These are phyloP conservation scores for Scorias spongiosa DNA, from an alignment of 2,329 filamentous ascomycete genomes.

Conservation along the genomic window DNA sequence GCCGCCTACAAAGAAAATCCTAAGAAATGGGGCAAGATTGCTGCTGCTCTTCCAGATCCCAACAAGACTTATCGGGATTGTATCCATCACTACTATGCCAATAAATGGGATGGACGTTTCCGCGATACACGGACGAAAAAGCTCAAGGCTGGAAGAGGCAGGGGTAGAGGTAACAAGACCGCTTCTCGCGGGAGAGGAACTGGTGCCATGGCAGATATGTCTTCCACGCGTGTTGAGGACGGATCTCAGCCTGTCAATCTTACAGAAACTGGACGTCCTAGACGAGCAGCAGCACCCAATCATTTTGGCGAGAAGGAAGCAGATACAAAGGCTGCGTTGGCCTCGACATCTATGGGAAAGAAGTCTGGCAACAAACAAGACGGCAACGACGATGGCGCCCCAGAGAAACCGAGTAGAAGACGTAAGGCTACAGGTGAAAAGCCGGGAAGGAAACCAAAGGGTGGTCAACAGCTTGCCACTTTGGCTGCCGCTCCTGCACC, in stretches of 20 bases:
- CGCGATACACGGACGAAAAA: slow-evolving; percentile 56
- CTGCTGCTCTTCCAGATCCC: slow-evolving; percentile 41
- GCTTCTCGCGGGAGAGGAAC: slow-evolving; percentile 30
- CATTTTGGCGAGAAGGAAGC: slow-evolving; percentile 52
- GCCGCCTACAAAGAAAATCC: slow-evolving; percentile 59
- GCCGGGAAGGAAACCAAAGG: slow-evolving; percentile 25
- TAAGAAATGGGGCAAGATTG: slow-evolving; percentile 71
- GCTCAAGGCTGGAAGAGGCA: slow-evolving; percentile 17
- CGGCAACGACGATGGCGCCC: slow-evolving; percentile 11
- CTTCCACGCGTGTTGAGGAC: slow-evolving; percentile 23
- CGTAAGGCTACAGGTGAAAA: slow-evolving; percentile 19
- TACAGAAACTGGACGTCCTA: slow-evolving; percentile 35
- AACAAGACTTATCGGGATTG: slow-evolving; percentile 61
- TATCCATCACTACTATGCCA: slow-evolving; percentile 76
- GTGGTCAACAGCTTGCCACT: slow-evolving; percentile 21
- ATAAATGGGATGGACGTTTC: slow-evolving; percentile 58
- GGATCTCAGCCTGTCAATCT: slow-evolving; percentile 12
- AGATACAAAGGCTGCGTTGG: slow-evolving; percentile 46
- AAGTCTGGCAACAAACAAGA: slow-evolving; percentile 17
- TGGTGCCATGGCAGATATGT: slow-evolving; percentile 49
- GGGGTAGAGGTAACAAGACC: slow-evolving; percentile 36
- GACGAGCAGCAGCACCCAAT: slow-evolving; percentile 48
- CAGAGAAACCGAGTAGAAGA: slow-evolving; percentile 20
- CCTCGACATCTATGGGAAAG: slow-evolving; percentile 36
- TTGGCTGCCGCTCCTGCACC: slow-evolving; percentile 14